phyloP scores from a whole-genome alignment of 805 yeast species.

The Priceomyces melissophilus region DNA sequence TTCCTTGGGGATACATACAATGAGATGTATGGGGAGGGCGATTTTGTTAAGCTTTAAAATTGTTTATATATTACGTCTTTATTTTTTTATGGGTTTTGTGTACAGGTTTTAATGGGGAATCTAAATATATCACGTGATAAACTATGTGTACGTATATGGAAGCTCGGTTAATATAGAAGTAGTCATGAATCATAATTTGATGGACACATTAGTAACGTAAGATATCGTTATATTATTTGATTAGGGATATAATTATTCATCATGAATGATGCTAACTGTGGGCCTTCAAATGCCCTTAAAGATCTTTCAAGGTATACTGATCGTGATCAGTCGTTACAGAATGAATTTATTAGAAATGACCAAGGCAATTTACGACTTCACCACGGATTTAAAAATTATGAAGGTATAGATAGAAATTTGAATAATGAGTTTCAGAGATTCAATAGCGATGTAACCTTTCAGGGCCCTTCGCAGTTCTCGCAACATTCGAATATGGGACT shows the following conservation, averaged over 20 bases:
- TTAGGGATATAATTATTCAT: not conserved
- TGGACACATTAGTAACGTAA: not conserved
- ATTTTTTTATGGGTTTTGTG: not conserved
- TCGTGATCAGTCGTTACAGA: conserved; percentile 38
- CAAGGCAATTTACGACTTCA: conserved; percentile 6
- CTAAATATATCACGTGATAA: not conserved
- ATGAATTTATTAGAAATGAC: conserved; percentile 20
- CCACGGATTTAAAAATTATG: conserved; percentile 14
- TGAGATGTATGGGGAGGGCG: conserved; percentile 36
- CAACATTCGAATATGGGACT: conserved; percentile 8
- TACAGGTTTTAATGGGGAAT: not conserved
- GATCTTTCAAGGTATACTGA: conserved; percentile 40
- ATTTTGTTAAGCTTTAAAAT: conserved; percentile 12
- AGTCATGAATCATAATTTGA: not conserved
- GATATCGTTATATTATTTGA: not conserved
- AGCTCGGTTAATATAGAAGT: conserved; percentile 1
- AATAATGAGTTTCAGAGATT: conserved; percentile 40
- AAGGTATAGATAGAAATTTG: conserved; percentile 27
- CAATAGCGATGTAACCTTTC: conserved; percentile 10
- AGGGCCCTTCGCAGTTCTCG: conserved; percentile 7
- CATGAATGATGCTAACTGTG: conserved; percentile 30
- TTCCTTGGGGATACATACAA: conserved; percentile 61
- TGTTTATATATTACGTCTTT: not conserved
- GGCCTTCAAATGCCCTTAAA: conserved; percentile 43
- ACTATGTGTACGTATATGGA: not conserved